phyloP scores from a whole-genome alignment of 1,284 basidiomycete genomes.

The Paramarasmius palmivorus region DNA sequence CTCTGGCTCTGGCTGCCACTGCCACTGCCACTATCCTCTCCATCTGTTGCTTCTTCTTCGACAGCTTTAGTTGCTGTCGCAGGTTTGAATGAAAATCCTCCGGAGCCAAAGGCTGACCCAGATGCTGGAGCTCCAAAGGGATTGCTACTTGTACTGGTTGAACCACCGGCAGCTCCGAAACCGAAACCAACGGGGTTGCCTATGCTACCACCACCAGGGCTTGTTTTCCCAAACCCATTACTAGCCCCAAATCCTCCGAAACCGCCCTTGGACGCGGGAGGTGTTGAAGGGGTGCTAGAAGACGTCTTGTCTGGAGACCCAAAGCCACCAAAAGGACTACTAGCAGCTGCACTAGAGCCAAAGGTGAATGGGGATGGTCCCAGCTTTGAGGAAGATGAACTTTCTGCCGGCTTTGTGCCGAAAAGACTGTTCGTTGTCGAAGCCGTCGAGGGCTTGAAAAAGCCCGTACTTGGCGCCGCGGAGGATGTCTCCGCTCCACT shows the following conservation, averaged over 20 bases:
- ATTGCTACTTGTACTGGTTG: neutral
- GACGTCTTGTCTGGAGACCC: neutral
- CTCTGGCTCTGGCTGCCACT: neutral
- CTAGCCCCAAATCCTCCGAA: constrained; percentile 27
- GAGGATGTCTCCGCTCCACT: constrained; percentile 1
- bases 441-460: constrained; percentile 3
- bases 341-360: neutral
- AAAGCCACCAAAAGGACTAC: neutral
- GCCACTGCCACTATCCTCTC: neutral
- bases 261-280: constrained; percentile 13
- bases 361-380: constrained; percentile 12
- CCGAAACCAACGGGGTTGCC: constrained; percentile 61
- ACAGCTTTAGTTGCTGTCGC: constrained; percentile 11
- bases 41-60: constrained; percentile 12
- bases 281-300: constrained; percentile 3
- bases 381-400: constrained; percentile 7
- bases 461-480: neutral
- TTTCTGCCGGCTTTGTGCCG: constrained; percentile 8
- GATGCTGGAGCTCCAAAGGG: neutral
- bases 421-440: constrained; percentile 10
- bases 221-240: constrained; percentile 26
- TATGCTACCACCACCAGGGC: constrained; percentile 39
- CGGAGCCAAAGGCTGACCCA: neutral
- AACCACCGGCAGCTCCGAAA: constrained; percentile 45
- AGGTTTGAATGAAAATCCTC: neutral